phyloP scores from a whole-genome alignment of 257 asterid species.

The Solanum peruvianum region DNA sequence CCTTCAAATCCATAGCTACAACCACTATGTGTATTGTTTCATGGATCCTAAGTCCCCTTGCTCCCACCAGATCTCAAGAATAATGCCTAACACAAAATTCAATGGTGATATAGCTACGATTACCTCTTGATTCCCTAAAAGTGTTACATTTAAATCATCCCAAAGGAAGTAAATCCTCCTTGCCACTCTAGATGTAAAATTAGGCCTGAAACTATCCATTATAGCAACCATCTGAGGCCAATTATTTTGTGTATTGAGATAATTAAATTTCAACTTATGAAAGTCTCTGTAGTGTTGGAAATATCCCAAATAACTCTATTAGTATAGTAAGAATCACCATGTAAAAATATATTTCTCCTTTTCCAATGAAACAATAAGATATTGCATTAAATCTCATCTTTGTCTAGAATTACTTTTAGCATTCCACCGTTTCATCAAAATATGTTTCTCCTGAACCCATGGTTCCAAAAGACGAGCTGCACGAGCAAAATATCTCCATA shows the following conservation, averaged over 20 bases:
- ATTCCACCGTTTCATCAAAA: background rate
- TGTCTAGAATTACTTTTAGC: background rate
- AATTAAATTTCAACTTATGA: no score
- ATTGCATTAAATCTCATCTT: no score
- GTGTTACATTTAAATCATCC: background rate
- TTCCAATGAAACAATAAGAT: background rate
- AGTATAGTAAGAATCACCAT: background rate
- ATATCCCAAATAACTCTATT: background rate
- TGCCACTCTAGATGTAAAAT: no score
- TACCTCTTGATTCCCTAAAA: background rate
- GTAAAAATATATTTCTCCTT: background rate
- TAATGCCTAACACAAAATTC: background rate
- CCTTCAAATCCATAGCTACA: background rate
- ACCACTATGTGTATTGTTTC: background rate
- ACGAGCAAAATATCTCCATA: background rate
- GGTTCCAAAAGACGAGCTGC: background rate
- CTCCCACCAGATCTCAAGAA: background rate
- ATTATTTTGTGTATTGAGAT: no score
- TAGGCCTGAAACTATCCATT: no score
- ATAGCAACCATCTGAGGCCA: no score
- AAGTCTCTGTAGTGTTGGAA: no score
- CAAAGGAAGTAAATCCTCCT: no score
- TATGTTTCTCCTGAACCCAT: background rate
- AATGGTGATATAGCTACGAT: background rate
- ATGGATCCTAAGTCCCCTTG: background rate